A percentile compares a stretch with the other conserved stretches of the same genome.
Conservation (phyloP, 345 rosid species). For the Aurinia saxatilis region DNA sequence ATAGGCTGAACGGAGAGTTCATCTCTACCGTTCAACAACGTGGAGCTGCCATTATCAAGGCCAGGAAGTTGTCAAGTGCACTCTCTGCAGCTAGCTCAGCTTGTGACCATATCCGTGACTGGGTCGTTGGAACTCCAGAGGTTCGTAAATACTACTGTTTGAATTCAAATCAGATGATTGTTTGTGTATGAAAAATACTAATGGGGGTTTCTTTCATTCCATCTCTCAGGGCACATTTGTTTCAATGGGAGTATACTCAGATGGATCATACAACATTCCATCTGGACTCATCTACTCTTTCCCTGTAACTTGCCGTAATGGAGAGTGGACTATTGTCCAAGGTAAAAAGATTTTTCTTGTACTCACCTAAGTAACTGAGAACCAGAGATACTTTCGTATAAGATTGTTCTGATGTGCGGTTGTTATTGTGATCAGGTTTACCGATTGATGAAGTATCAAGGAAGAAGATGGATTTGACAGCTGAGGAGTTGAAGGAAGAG, state of each 20-base stretch:
- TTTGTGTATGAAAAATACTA: not conserved
- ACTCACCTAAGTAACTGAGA: not conserved
- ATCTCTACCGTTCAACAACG: constrained; percentile 91
- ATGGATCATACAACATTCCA: constrained; percentile 94
- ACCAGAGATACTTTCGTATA: not conserved
- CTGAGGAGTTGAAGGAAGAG: constrained; percentile 83
- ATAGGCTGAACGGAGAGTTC: constrained; percentile 86
- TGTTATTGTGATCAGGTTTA: constrained; percentile 44
- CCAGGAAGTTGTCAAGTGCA: constrained; percentile 91
- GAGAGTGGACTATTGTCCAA: constrained; percentile 90
- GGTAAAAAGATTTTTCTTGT: constrained; percentile 34
- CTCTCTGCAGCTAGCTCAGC: constrained; percentile 97
- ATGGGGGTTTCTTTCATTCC: not conserved
- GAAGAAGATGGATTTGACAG: constrained; percentile 92
- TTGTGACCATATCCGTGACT: constrained; percentile 95
- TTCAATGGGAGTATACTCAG: constrained; percentile 98
- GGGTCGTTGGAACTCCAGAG: constrained; percentile 99
- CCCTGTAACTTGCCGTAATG: constrained; percentile 77
- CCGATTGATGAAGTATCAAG: constrained; percentile 76
- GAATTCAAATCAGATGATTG: not conserved
- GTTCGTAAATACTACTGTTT: constrained; percentile 23
- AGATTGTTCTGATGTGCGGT: not conserved
- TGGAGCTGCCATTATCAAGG: constrained; percentile 99
- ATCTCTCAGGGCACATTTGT: constrained; percentile 78
- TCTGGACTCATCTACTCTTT: constrained; percentile 96